Evolutionary conservation across 2,329 filamentous ascomycete genomes (phyloP).

Genomic region (Epichloe uncinata): DNA sequence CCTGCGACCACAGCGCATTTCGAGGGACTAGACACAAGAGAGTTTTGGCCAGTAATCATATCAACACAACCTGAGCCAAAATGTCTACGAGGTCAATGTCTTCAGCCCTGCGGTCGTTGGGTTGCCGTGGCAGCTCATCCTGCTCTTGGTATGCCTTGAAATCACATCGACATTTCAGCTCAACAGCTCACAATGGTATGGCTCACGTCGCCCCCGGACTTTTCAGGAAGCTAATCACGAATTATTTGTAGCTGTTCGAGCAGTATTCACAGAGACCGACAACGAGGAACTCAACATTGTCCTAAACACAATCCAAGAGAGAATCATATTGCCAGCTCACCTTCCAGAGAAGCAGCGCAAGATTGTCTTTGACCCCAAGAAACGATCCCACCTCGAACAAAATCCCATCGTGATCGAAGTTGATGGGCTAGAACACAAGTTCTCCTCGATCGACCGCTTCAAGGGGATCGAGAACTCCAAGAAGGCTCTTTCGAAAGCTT

Average conservation of each 20-base stretch:
- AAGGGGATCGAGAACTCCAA: slow-evolving; percentile 30
- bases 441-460: slow-evolving; percentile 31
- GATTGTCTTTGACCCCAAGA: slow-evolving; percentile 35
- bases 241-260: slow-evolving; percentile 16
- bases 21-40: slow-evolving; percentile 1
- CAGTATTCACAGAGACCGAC: slow-evolving; percentile 37
- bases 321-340: slow-evolving; percentile 48
- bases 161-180: slow-evolving; percentile 16
- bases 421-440: slow-evolving; percentile 40
- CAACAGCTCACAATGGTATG: slow-evolving; percentile 18
- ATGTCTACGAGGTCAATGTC: slow-evolving; percentile 13
- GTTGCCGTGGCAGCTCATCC: slow-evolving; percentile 4
- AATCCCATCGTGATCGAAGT: slow-evolving; percentile 47
- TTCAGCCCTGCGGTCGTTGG: slow-evolving; percentile 14
- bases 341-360: slow-evolving; percentile 39
- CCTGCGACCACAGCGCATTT: neutral
- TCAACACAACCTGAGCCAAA: neutral
- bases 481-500: slow-evolving; percentile 21
- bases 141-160: neutral
- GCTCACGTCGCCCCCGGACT: neutral
- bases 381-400: slow-evolving; percentile 33
- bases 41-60: slow-evolving; percentile 6
- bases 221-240: slow-evolving; percentile 6
- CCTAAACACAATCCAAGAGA: slow-evolving; percentile 40
- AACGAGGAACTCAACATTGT: slow-evolving; percentile 38